phyloP scores from a whole-genome alignment of 83 land plant genomes.

The Diphasiastrum complanatum region DNA sequence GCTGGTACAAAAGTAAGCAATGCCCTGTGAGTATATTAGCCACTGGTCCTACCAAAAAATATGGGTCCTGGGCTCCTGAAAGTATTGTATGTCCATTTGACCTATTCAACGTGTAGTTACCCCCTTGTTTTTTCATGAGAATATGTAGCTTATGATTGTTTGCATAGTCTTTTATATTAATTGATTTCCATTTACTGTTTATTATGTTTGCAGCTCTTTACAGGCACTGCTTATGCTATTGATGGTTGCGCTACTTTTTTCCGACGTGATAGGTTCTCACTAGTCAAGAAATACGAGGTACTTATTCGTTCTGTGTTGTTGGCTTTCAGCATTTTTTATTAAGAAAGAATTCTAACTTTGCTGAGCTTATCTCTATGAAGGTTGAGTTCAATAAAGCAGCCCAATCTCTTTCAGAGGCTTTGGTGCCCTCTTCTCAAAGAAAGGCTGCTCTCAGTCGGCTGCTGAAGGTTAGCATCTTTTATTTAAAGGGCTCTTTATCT shows the following conservation, averaged over 20 bases:
- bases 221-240: conserved; percentile 51
- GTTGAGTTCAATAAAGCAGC: conserved; percentile 99
- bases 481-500: background rate
- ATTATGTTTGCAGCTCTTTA: conserved; percentile 68
- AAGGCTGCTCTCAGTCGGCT: conserved; percentile 75
- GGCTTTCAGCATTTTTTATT: background rate
- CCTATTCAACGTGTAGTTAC: too few relatives aligned
- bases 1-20: too few relatives aligned
- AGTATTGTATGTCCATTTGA: too few relatives aligned
- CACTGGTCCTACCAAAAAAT: too few relatives aligned
- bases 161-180: too few relatives aligned
- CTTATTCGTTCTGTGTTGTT: background rate
- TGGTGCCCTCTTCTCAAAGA: conserved; percentile 57
- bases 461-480: conserved; percentile 56
- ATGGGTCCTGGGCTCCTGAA: too few relatives aligned
- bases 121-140: too few relatives aligned
- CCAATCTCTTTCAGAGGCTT: conserved; percentile 81
- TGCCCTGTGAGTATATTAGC: too few relatives aligned
- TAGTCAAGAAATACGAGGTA: conserved; percentile 99
- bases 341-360: too few relatives aligned
- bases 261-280: conserved; percentile 74
- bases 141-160: too few relatives aligned
- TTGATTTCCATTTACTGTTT: too few relatives aligned
- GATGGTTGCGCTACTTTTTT: conserved; percentile 99
- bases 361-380: too few relatives aligned